Percentiles rank a stretch among this genome's conserved stretches.
phyloP scores from a whole-genome alignment of 805 yeast genomes.

The Yamadazyma laniorum region DNA sequence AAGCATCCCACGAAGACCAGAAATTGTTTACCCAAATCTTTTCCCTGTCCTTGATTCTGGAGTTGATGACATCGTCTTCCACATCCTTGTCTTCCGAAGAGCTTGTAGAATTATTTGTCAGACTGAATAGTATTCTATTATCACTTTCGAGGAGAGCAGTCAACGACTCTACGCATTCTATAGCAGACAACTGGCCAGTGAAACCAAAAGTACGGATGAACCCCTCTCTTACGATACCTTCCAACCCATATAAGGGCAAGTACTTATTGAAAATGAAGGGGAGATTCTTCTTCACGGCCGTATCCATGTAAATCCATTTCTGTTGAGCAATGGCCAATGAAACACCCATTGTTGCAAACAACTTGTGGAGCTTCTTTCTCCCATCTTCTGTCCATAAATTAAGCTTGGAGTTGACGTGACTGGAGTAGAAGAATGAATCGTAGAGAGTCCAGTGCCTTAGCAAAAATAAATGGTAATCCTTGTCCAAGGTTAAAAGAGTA shows the following conservation, averaged over 20 bases:
- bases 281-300: conserved; percentile 69
- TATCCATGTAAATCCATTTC: conserved; percentile 88
- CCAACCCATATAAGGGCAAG: conserved; percentile 73
- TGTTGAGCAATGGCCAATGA: conserved; percentile 86
- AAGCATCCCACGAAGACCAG: conserved; percentile 60
- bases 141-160: conserved; percentile 80
- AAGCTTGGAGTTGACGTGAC: conserved; percentile 83
- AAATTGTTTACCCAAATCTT: conserved; percentile 72
- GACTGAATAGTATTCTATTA: conserved; percentile 21
- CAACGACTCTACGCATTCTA: conserved; percentile 87
- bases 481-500: conserved; percentile 59
- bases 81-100: conserved; percentile 19
- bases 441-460: conserved; percentile 92
- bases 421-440: conserved; percentile 87
- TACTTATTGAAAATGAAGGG: conserved; percentile 68
- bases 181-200: conserved; percentile 83
- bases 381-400: conserved; percentile 93
- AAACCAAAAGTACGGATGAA: conserved; percentile 84
- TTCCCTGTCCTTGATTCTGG: conserved; percentile 43
- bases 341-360: conserved; percentile 96
- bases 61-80: conserved; percentile 20
- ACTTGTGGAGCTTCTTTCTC: conserved; percentile 74
- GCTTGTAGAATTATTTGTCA: conserved; percentile 14
- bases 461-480: conserved; percentile 82
- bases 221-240: conserved; percentile 81